phyloP scores from a whole-genome alignment of 2,329 filamentous ascomycete genomes.

The Cladosporium sp. region DNA sequence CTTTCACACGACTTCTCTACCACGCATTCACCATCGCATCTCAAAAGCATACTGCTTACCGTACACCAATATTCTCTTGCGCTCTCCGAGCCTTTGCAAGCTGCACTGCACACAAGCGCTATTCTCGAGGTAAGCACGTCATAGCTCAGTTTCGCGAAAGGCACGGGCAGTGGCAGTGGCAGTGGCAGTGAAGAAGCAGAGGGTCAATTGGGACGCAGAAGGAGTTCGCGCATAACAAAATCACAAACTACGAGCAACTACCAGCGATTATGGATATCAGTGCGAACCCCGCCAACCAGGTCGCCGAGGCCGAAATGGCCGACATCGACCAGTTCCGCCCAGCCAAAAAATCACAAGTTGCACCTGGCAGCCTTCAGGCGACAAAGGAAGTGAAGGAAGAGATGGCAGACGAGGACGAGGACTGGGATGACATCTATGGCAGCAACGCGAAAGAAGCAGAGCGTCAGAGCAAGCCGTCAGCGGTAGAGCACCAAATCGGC shows the following conservation, averaged over 20 bases:
- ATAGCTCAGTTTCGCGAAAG: background rate
- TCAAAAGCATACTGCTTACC: background rate
- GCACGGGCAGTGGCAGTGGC: background rate
- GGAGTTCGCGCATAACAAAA: background rate
- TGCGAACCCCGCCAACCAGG: conserved; percentile 7
- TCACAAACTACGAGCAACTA: background rate
- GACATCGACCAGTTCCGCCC: conserved; percentile 15
- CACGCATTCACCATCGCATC: background rate
- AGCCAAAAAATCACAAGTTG: background rate
- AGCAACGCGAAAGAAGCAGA: conserved; percentile 11
- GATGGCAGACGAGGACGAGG: conserved; percentile 32
- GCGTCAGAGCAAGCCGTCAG: conserved; percentile 6
- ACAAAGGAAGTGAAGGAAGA: conserved; percentile 27
- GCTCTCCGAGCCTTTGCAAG: background rate
- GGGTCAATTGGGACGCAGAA: background rate
- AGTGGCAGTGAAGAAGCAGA: background rate
- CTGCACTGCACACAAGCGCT: background rate
- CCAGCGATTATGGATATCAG: conserved; percentile 13
- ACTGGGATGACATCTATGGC: conserved; percentile 37
- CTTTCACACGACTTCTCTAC: background rate
- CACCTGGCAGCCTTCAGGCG: conserved; percentile 11
- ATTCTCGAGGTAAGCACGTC: conserved; percentile 8
- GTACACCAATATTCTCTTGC: background rate
- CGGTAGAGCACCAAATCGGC: conserved; percentile 6
- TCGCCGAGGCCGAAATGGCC: conserved; percentile 16